Base-by-base conservation (phyloP, 805 yeast genomes). In the Starmerella vaccinii region DNA sequence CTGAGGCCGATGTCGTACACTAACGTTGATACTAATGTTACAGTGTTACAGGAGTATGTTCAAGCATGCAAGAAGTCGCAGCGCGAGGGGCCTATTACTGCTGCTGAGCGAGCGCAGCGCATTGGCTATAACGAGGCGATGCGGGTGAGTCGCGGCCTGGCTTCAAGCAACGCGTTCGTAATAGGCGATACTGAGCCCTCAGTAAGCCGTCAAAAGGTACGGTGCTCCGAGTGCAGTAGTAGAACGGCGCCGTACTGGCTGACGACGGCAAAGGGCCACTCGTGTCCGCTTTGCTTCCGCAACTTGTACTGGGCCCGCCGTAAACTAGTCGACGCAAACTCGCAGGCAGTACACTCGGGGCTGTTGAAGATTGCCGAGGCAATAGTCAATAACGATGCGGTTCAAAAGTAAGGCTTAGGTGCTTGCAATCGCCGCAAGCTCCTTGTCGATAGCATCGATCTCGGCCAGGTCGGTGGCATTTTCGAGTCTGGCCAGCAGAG, bases 381-480 rank as follows among this genome's bases (percentile, higher is more conserved):
- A 27, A 27, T 24, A 13, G 23, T 27, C 13, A 41, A 27, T 4
- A 34, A 23, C 9, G 33, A 4, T 32, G 8, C 38, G 13, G 18
- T 6, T 10, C 21, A 16, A 8, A 34, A 16, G n/a, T 34, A 5
- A 34, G 2, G 38, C 8, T 4, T 6, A 10, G 7, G 6, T 21
- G 15, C 21, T 37, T 26, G 21, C 13, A 37, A 16, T 9, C 4
- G 40, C 26, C n/a, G 66, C 65, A 41, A 83, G 66, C 19, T 76
- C 70, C 24, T 66, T 68, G 62, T 86, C 94, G 22, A 88, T 75
- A 46, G 77, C 68, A 51, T 81, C 84, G 6, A 88, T 84, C 55
- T 89, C 96, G 5, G 76, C 84, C 51, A 89, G 62, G 47, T 80
- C 78, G 4, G 78, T 73, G 0, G 96, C 95, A 29, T 67, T 69